Conservation (phyloP, 257 asterid species). For the Asclepias syriaca region DNA sequence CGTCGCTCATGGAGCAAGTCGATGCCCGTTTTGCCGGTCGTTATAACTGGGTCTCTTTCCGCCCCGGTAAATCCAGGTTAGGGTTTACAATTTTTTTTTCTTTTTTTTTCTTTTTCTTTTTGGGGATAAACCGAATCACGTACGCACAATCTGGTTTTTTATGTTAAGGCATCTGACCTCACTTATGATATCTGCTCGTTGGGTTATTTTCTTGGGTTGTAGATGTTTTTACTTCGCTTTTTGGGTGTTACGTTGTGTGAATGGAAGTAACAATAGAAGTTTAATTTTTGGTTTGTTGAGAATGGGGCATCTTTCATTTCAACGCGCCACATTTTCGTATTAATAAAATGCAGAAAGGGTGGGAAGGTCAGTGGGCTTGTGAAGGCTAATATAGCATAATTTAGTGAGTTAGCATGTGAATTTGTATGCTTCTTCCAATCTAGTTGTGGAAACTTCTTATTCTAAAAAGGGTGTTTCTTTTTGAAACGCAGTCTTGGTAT, state of each 20-base stretch:
- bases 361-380: not conserved
- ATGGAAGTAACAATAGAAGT: not conserved
- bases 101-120: not conserved
- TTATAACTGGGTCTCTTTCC: conserved; percentile 66
- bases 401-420: not conserved
- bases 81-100: conserved; percentile 17
- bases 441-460: not conserved
- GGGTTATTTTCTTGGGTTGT: not conserved
- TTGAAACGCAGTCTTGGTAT: not conserved
- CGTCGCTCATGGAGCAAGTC: conserved; percentile 76
- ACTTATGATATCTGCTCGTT: not conserved
- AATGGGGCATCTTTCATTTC: not conserved
- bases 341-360: not conserved
- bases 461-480: not conserved
- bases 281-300: not conserved
- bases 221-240: not conserved
- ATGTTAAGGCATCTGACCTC: conserved; percentile 6
- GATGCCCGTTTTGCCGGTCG: conserved; percentile 85
- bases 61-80: conserved; percentile 80
- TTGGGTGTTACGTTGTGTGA: not conserved
- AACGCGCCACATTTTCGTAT: not conserved
- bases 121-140: not conserved
- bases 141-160: not conserved
- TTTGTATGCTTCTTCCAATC: not conserved
- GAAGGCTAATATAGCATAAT: not conserved